phyloP scores from a whole-genome alignment of 2,329 filamentous ascomycete genomes.

The Pestalotiopsis sp. region DNA sequence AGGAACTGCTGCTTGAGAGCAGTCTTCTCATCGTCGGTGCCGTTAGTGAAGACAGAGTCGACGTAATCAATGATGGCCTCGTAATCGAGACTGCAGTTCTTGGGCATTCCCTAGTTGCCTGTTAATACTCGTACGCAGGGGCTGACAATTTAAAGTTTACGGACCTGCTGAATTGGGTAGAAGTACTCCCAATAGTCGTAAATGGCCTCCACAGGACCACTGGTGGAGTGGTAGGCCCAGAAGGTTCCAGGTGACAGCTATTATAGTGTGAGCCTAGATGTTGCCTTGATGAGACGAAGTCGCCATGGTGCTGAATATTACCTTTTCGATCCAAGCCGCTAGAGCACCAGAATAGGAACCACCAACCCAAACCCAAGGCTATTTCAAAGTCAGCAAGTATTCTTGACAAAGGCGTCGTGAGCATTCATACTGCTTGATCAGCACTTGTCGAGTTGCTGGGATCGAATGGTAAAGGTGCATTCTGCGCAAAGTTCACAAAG shows the following conservation, averaged over 20 bases:
- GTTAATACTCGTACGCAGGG: not conserved
- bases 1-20: constrained; percentile 53
- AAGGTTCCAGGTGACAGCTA: constrained; percentile 52
- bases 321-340: constrained; percentile 54
- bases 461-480: constrained; percentile 55
- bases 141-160: not conserved
- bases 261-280: not conserved
- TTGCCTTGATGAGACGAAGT: not conserved
- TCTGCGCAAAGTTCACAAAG: constrained; percentile 55
- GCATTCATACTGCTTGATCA: constrained; percentile 39
- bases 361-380: constrained; percentile 59
- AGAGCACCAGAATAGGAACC: constrained; percentile 60
- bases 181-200: constrained; percentile 63
- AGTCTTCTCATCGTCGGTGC: constrained; percentile 41
- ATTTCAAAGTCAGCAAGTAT: not conserved
- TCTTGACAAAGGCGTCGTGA: too few relatives aligned
- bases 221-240: constrained; percentile 62
- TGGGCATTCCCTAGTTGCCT: constrained; percentile 47
- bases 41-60: constrained; percentile 47
- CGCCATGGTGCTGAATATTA: not conserved
- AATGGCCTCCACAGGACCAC: constrained; percentile 56
- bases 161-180: constrained; percentile 47
- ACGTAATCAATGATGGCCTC: constrained; percentile 53
- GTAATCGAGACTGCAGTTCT: constrained; percentile 58
- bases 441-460: constrained; percentile 47